Base-by-base conservation (phyloP, 352 stramenopile genomes). In the Plasmopara muralis region DNA sequence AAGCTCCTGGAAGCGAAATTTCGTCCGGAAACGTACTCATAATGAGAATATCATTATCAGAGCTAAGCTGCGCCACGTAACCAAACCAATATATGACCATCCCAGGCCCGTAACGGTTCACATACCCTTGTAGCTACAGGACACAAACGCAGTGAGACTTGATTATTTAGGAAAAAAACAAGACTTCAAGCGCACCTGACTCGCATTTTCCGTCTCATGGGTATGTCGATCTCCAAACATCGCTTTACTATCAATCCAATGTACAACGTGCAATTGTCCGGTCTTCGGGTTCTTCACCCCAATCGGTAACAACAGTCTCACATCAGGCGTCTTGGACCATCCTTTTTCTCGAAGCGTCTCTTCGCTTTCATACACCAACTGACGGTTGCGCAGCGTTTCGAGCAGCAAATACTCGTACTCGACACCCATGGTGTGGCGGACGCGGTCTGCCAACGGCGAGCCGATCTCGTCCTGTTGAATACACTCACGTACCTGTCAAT, bases 201-300 rank as follows among this genome's bases (percentile, higher is more conserved):
- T 72, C 13, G 70, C 77, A 55, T 85, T 93, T 54, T 92, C 80
- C 5, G 63, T 78, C 41, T 91, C 76, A 52, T 91, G 83, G 2
- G 79, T 87, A 59, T 89, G 62, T 43, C 74, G 68, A 56, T 89
- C 78, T 29, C 85, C 83, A 47, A 93, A 95, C 84, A 96, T 95
- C 29, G 84, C 86, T 47, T 96, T 96, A 62, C 79, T 93, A 57
- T 96, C 86, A 49, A 95, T 93, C 86, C 86, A 96, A 53, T 89
- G 81, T n/a, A 96, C 77, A 20, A 93, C 60, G 39, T 70, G 68
- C 7, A 83, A 44, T 9, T 62, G 25, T n/a, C 47, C 48, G 12
- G 6, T 62, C 6, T 37, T 51, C 8, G 55, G 16, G 45, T 86
- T 72, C n/a, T 69, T 60, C n/a, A 96, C 76, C 2, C 73, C 83